Evolutionary conservation across 306 rosid species (phyloP).

Genomic region (Fragaria nilgerrensis): DNA sequence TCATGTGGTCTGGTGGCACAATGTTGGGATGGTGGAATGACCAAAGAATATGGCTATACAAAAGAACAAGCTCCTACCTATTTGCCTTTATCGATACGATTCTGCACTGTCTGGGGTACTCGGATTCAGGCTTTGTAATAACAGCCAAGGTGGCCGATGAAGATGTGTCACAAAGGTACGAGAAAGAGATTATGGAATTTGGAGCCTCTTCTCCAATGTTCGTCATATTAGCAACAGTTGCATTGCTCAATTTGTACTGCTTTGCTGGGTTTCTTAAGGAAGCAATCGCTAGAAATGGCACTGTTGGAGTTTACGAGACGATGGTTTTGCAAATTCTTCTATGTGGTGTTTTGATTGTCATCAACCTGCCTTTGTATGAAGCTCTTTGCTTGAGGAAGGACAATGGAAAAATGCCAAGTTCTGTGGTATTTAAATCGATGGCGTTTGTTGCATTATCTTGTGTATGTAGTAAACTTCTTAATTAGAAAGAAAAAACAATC

Average conservation of each 20-base stretch:
- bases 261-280: constrained; percentile 46
- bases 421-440: constrained; percentile 49
- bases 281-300: constrained; percentile 33
- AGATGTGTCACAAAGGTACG: constrained; percentile 48
- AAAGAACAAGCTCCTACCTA: constrained; percentile 63
- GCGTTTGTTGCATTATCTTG: constrained; percentile 32
- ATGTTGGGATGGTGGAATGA: constrained; percentile 87
- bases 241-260: constrained; percentile 60
- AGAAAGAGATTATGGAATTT: constrained; percentile 80
- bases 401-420: constrained; percentile 59
- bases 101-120: constrained; percentile 44
- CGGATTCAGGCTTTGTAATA: constrained; percentile 48
- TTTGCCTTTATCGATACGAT: constrained; percentile 56
- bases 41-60: constrained; percentile 72
- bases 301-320: constrained; percentile 25
- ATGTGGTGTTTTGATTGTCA: constrained; percentile 52
- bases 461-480: constrained; percentile 13
- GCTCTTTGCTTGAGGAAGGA: constrained; percentile 77
- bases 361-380: constrained; percentile 64
- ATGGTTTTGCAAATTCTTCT: constrained; percentile 56
- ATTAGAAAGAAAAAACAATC: background rate
- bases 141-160: constrained; percentile 66
- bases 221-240: constrained; percentile 53
- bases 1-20: constrained; percentile 62
- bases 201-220: constrained; percentile 75